phyloP scores from a whole-genome alignment of 176 grass and related monocot species.

The Alopecurus myosuroides region DNA sequence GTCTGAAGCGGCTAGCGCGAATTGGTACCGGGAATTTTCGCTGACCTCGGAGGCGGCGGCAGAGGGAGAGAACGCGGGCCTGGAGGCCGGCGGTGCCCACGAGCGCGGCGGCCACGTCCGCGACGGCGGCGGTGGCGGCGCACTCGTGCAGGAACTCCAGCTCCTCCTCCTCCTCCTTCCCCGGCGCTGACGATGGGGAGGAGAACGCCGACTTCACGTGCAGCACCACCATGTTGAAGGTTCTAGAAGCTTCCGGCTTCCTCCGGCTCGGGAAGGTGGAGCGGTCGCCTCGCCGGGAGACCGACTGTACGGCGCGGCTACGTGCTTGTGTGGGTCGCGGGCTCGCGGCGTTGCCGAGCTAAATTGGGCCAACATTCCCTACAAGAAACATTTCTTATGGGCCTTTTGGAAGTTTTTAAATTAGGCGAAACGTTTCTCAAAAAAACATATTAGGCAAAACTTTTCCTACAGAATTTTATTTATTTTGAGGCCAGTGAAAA shows the following conservation, averaged over 20 bases:
- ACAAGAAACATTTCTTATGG: too few relatives aligned
- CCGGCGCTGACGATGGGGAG: not conserved
- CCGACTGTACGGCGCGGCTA: not conserved
- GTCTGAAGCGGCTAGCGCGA: too few relatives aligned
- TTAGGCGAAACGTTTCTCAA: not conserved
- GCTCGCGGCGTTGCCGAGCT: too few relatives aligned
- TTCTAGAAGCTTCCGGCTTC: not conserved
- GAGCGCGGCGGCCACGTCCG: constrained; percentile 39
- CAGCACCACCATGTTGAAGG: constrained; percentile 35
- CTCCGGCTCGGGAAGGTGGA: not conserved
- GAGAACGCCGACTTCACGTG: constrained; percentile 13
- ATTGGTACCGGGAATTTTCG: too few relatives aligned
- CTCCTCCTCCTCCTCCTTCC: not conserved
- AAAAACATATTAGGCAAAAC: too few relatives aligned
- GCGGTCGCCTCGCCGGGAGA: not conserved
- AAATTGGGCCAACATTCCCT: too few relatives aligned
- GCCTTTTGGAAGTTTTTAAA: not conserved
- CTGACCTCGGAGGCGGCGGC: constrained; percentile 25
- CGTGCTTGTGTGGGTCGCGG: not conserved
- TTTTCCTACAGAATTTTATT: too few relatives aligned
- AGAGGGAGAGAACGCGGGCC: constrained; percentile 33
- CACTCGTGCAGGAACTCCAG: constrained; percentile 49
- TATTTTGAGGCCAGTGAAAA: too few relatives aligned
- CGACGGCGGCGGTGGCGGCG: constrained; percentile 16
- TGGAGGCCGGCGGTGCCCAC: constrained; percentile 22